Base-by-base conservation (phyloP, 2,329 filamentous ascomycete species). In the Neonectria punicea region DNA sequence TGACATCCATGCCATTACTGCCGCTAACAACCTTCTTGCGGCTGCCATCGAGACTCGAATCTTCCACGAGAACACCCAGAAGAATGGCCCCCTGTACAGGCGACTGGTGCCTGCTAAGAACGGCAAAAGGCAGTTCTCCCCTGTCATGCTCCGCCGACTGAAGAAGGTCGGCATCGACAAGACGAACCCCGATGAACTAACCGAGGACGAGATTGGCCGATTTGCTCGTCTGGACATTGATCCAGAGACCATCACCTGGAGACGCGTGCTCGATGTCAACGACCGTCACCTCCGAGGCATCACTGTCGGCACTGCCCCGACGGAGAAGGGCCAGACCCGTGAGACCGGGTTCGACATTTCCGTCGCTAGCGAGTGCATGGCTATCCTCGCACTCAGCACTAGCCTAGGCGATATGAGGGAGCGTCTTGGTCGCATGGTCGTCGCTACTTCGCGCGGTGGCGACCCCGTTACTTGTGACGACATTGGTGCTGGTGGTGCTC, bases 151-250 rank as follows among this genome's bases (percentile, higher is more conserved):
- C 85, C 92, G 93, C 65, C 91, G 96, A 57, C 82, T 99, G 70
- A 94, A 97, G 86, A 98, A 98, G 87, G 87, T 99, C 60, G 96
- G 95, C 30, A 98, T 99, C 66, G 89, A 93, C 72, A 98, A 98
- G 88, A 97, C 93, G 5, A 89, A 98, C 79, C 96, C 96, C 0
- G 87, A 98, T 71, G 92, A 96, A 5, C 86, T 99, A 53, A 98
- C 93, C 7, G 89, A 92, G 69, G 96, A 98, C 20, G 96, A 99
- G 80, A 93, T 97, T 68, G 83, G 80, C 68, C 90, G 90, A 56
- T 98, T 99, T 75, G 95, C 94, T n/a, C 89, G 96, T 70, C 85
- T 99, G 14, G 96, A 99, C 73, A 98, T 99, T 72, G 95, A 99
- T 75, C 94, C 94, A 1, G 93, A 94, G 56, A 98, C 96, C 41